A percentile compares a stretch with the other conserved stretches of the same genome.
Evolutionary conservation across 2,329 filamentous ascomycete genomes (phyloP).

Genomic region (Trichoderma atroviride): DNA sequence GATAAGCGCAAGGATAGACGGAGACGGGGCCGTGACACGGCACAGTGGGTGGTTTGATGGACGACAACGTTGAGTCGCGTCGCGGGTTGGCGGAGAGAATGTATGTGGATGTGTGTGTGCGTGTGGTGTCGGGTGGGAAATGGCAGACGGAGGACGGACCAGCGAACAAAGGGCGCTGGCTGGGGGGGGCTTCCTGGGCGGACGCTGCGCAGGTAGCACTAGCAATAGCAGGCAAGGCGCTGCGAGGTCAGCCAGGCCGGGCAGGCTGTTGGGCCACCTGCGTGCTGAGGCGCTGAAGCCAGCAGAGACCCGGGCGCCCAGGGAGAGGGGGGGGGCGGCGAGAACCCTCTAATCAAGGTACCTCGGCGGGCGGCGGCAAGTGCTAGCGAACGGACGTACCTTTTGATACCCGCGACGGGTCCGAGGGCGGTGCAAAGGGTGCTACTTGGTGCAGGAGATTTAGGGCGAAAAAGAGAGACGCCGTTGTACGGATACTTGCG

Average conservation of each 20-base stretch:
- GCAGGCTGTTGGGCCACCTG: conserved; percentile 26
- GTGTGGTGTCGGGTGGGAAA: conserved; percentile 39
- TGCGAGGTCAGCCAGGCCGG: conserved; percentile 12
- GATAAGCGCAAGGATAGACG: conserved; percentile 44
- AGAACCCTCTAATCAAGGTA: conserved; percentile 9
- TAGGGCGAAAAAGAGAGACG: conserved; percentile 8
- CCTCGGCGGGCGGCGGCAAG: conserved; percentile 1
- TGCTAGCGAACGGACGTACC: conserved; percentile 26
- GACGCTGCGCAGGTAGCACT: conserved; percentile 18
- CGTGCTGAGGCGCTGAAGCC: conserved; percentile 25
- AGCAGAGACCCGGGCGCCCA: conserved; percentile 12
- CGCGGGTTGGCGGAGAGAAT: conserved; percentile 44
- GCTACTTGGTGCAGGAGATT: conserved; percentile 19
- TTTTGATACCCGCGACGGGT: conserved; percentile 18
- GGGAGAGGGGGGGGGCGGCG: conserved; percentile 11
- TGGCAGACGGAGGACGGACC: conserved; percentile 29
- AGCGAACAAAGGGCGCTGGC: conserved; percentile 26
- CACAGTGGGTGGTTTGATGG: conserved; percentile 43
- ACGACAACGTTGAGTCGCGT: conserved; percentile 44
- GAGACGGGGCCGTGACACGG: conserved; percentile 54
- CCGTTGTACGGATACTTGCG: conserved; percentile 19
- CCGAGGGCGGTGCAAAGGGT: conserved; percentile 13
- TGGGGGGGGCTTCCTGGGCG: conserved; percentile 15
- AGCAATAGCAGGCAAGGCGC: conserved; percentile 4
- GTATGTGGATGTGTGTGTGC: conserved; percentile 34